A percentile compares a stretch with the other conserved stretches of the same genome.
phyloP scores from a whole-genome alignment of 768 basidiomycete genomes.

The Mycena alexandri region DNA sequence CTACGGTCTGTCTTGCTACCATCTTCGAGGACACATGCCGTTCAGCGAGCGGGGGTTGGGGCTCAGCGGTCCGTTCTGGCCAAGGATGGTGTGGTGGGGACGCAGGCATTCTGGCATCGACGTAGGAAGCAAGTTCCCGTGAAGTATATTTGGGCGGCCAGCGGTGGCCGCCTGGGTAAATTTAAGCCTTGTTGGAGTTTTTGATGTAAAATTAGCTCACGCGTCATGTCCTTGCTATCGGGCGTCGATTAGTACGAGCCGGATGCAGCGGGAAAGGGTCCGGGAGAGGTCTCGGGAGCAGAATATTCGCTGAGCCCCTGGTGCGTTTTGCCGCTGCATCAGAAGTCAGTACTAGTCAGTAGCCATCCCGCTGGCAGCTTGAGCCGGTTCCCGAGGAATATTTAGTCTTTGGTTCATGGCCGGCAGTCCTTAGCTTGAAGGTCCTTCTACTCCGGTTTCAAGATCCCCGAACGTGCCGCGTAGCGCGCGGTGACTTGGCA shows the following conservation, averaged over 20 bases:
- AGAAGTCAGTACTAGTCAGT: too few species aligned
- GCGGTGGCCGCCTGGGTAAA: conserved; percentile 1
- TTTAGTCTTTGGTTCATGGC: too few species aligned
- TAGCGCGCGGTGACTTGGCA: too few species aligned
- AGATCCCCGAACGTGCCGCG: too few species aligned
- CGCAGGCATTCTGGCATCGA: conserved; percentile 21
- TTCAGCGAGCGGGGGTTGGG: background rate
- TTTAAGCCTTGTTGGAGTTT: conserved; percentile 6
- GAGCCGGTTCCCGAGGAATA: too few species aligned
- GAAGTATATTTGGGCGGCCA: background rate
- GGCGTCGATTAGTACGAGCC: background rate
- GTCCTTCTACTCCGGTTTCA: too few species aligned
- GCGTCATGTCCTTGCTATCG: background rate
- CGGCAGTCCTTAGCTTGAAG: too few species aligned
- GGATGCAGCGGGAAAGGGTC: background rate
- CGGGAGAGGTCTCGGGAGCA: background rate
- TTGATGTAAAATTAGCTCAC: conserved; percentile 10
- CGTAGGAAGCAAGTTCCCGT: background rate
- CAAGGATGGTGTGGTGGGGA: conserved; percentile 19
- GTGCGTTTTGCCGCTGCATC: too few species aligned
- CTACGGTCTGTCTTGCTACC: conserved; percentile 51
- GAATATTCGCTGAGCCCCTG: too few species aligned
- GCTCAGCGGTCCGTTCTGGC: conserved; percentile 22
- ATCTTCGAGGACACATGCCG: conserved; percentile 41
- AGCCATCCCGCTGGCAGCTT: too few species aligned